A percentile compares a stretch with the other conserved stretches of the same genome.
phyloP scores from a whole-genome alignment of 2,329 filamentous ascomycete genomes.

The Oidium heveae region DNA sequence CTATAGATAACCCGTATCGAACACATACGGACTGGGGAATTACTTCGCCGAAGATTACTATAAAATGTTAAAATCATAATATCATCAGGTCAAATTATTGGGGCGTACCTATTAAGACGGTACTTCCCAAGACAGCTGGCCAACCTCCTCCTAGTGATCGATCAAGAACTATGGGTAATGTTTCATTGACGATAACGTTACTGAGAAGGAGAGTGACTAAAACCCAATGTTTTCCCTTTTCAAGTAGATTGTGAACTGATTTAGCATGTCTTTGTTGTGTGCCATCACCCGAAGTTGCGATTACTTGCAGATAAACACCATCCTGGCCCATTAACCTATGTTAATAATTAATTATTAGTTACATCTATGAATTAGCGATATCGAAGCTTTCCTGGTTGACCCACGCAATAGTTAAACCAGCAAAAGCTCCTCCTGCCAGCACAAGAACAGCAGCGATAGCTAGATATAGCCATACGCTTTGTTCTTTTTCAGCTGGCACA shows the following conservation, averaged over 20 bases:
- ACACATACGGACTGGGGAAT: constrained; percentile 92
- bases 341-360: too few species aligned
- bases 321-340: constrained; percentile 33
- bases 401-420: constrained; percentile 71
- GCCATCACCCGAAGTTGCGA: constrained; percentile 61
- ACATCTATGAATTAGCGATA: neutral
- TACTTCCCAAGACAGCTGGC: constrained; percentile 82
- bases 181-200: constrained; percentile 97
- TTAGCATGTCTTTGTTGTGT: constrained; percentile 69
- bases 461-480: constrained; percentile 58
- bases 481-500: constrained; percentile 28
- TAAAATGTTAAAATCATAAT: constrained; percentile 7
- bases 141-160: constrained; percentile 82
- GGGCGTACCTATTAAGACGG: constrained; percentile 62
- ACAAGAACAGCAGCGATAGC: constrained; percentile 58
- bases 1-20: constrained; percentile 82
- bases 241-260: constrained; percentile 54
- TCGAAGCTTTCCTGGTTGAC: constrained; percentile 12
- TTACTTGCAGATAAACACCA: constrained; percentile 90
- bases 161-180: constrained; percentile 82
- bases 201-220: constrained; percentile 78
- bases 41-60: constrained; percentile 94
- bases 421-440: constrained; percentile 74
- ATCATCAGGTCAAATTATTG: neutral
- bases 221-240: constrained; percentile 92